phyloP scores from a whole-genome alignment of 306 rosid species.

The Alnus rubra region DNA sequence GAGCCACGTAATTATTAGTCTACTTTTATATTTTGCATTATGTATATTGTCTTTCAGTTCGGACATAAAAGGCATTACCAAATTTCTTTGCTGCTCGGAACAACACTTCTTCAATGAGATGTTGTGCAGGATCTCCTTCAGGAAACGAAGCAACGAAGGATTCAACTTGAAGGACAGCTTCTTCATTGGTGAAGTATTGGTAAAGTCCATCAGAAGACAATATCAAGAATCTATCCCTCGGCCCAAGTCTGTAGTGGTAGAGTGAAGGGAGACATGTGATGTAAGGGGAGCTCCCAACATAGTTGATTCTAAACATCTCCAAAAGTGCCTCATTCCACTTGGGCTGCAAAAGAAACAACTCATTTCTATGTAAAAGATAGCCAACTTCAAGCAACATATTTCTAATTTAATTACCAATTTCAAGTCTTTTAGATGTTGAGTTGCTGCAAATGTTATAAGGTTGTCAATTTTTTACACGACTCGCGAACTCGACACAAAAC shows the following conservation, averaged over 20 bases:
- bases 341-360: constrained; percentile 52
- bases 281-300: constrained; percentile 71
- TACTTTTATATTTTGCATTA: too few relatives aligned
- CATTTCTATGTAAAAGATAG: not conserved
- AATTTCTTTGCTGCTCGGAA: constrained; percentile 71
- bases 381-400: not conserved
- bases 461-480: too few relatives aligned
- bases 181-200: constrained; percentile 81
- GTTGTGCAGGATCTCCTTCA: constrained; percentile 83
- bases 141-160: constrained; percentile 70
- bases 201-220: constrained; percentile 89
- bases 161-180: constrained; percentile 67
- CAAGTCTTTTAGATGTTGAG: not conserved
- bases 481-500: too few relatives aligned
- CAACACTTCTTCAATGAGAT: constrained; percentile 68
- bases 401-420: not conserved
- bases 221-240: constrained; percentile 66
- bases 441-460: not conserved
- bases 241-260: constrained; percentile 56
- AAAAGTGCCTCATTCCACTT: constrained; percentile 73
- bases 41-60: too few relatives aligned
- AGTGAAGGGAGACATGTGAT: constrained; percentile 68
- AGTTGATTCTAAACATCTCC: constrained; percentile 70
- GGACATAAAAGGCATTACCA: constrained; percentile 37
- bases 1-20: too few relatives aligned